phyloP scores from a whole-genome alignment of 306 rosid genomes.

The Cicer cuneatum region DNA sequence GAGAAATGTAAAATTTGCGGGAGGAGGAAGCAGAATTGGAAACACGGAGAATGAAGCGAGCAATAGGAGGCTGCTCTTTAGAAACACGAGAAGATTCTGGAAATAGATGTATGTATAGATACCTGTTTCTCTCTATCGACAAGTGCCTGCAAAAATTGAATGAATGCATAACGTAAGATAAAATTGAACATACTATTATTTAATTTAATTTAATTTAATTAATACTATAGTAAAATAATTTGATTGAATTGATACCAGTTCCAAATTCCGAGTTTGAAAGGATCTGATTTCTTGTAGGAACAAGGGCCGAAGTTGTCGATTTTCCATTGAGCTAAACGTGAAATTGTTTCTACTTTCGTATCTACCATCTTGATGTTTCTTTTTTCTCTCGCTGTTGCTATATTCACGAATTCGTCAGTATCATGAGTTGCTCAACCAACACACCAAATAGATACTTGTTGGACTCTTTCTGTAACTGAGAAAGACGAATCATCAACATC shows the following conservation, averaged over 20 bases:
- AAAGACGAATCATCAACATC: background rate
- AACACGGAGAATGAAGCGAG: slow-evolving; percentile 75
- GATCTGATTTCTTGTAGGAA: slow-evolving; percentile 73
- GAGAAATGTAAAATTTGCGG: slow-evolving; percentile 68
- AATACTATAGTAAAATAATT: too few relatives aligned
- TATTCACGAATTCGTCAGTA: background rate
- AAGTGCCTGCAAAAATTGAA: slow-evolving; percentile 55
- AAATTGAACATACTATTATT: background rate
- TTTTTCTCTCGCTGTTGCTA: background rate
- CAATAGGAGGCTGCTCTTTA: slow-evolving; percentile 84
- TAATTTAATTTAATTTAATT: too few relatives aligned
- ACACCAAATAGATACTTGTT: background rate
- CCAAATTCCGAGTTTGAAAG: slow-evolving; percentile 90
- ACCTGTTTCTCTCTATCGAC: slow-evolving; percentile 76
- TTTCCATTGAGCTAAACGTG: slow-evolving; percentile 89
- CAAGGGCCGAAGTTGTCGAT: slow-evolving; percentile 84
- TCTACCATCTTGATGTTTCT: slow-evolving; percentile 55
- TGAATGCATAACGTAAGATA: background rate
- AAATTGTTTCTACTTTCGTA: slow-evolving; percentile 74
- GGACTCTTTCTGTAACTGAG: background rate
- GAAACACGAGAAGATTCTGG: slow-evolving; percentile 73
- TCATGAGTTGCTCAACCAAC: background rate
- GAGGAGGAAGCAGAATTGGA: slow-evolving; percentile 56
- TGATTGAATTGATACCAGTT: slow-evolving; percentile 57
- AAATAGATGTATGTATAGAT: slow-evolving; percentile 69